phyloP scores from a whole-genome alignment of 345 rosid genomes.

The Eucalyptus regnans region DNA sequence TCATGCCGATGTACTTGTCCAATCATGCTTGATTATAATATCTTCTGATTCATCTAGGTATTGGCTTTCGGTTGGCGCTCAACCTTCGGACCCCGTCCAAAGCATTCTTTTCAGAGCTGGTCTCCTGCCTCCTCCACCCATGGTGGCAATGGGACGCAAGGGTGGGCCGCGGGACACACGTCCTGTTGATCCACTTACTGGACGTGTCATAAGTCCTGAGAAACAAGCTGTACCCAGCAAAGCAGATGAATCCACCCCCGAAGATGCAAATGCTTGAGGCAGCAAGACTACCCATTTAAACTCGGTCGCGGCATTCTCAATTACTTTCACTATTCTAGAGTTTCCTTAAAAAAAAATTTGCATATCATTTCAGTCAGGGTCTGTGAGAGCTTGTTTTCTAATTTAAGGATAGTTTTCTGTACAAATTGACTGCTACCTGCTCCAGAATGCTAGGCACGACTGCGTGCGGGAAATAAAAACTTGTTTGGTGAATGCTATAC shows the following conservation, averaged over 20 bases:
- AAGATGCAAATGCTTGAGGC: background rate
- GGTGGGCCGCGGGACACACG: conserved; percentile 66
- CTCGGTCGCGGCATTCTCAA: background rate
- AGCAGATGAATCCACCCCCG: background rate
- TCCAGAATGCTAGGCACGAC: background rate
- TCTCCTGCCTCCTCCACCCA: conserved; percentile 79
- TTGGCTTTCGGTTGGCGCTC: conserved; percentile 97
- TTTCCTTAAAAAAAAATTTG: background rate
- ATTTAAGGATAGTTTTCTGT: background rate
- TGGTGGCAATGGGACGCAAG: conserved; percentile 80
- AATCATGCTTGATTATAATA: background rate
- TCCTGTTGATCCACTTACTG: conserved; percentile 74
- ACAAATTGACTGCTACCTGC: background rate
- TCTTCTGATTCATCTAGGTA: conserved; percentile 26
- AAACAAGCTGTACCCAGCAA: conserved; percentile 1
- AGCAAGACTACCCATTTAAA: background rate
- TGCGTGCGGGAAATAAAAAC: background rate
- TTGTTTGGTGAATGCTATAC: background rate
- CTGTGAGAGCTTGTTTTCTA: background rate
- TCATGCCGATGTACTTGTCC: background rate
- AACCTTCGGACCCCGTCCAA: conserved; percentile 81
- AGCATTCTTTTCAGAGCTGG: conserved; percentile 80
- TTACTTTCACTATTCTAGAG: background rate
- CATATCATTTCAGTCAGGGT: background rate
- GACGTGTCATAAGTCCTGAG: conserved; percentile 31